A percentile compares a stretch with the other conserved stretches of the same genome.
Evolutionary conservation across 2,329 filamentous ascomycete species (phyloP).

Genomic region (Botrytis cinerea): DNA sequence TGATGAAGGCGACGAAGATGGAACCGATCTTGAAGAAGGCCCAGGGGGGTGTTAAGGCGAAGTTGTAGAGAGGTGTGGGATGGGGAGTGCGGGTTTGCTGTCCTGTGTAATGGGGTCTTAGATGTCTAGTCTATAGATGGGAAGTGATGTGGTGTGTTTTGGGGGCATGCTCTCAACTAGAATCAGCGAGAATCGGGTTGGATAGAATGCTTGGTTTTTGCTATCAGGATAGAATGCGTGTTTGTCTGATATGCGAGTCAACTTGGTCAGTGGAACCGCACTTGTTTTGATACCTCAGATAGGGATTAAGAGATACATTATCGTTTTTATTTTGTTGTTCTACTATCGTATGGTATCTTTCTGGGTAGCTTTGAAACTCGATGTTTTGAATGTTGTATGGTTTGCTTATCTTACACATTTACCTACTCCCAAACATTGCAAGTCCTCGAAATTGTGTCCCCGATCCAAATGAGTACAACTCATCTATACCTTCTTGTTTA

Average conservation of each 20-base stretch:
- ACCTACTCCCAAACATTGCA: background rate
- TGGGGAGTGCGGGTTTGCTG: background rate
- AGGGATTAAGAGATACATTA: background rate
- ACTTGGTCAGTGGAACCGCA: background rate
- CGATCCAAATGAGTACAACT: no score
- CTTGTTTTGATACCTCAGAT: background rate
- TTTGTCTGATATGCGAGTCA: background rate
- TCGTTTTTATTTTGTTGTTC: background rate
- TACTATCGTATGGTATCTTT: background rate
- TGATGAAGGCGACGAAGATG: slow-evolving; percentile 98
- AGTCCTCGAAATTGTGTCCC: no score
- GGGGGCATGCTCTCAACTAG: no score
- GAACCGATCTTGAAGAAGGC: slow-evolving; percentile 48
- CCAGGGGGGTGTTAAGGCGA: slow-evolving; percentile 12
- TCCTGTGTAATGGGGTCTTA: background rate
- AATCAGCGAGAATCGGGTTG: background rate
- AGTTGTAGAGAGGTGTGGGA: slow-evolving; percentile 15
- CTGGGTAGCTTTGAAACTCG: background rate
- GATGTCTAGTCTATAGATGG: background rate
- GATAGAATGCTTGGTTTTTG: background rate
- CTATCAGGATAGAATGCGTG: slow-evolving; percentile 3
- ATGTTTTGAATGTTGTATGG: background rate
- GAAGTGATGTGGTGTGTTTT: no score
- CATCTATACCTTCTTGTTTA: no score
- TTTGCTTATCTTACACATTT: background rate